Evolutionary conservation across 2,329 filamentous ascomycete species (phyloP), one percentile per base, ranked within the genome.

Genomic region (Colletotrichum coccodes): DNA sequence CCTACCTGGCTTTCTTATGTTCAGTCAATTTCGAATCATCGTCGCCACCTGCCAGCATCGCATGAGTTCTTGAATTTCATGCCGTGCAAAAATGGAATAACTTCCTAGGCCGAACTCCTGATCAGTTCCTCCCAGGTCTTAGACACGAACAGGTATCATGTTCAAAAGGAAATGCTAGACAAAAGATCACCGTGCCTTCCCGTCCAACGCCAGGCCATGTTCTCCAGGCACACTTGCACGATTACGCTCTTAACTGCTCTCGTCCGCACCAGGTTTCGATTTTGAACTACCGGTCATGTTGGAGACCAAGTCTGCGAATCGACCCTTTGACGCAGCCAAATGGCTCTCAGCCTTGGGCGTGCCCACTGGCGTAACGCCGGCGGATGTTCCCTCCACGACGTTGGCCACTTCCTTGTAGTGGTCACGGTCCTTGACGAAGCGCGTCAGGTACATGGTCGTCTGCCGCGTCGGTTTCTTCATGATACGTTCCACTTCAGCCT

Each of bases 401-500:
- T 80, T 79, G 30, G 79, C 80, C 46, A 81, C 76, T 32, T 73
- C 76, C 71, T 79, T 80, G 64, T 82, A 76, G 61, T 75, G 77
- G 56, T 83, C 80, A 60, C 80, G 81, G 64, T 84, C 82, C 60
- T 82, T 81, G 52, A 87, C 81, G 54, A 85, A 81, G 52, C 80
- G 82, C 53, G 84, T 88, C 68, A 86, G 76, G 72, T 86, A 89
- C 57, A 87, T 79, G 16, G 81, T 79, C 16, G 83, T 81, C 59
- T 79, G 77, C 52, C 80, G 75, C 18, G 79, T 76, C 28, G 81
- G 77, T 67, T 79, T 83, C 32, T 82, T 75, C 73, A 79, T 82
- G 74, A 98, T 95, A 18, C 91, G 87, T 67, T 92, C 87, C 32
- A 96, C 88, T 80, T 98, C 94, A 70, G 92, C 89, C 75, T 93